These are phyloP conservation scores for Endocarpon pusillum DNA, from an alignment of 495 filamentous ascomycete species.

Conservation along the genomic window DNA sequence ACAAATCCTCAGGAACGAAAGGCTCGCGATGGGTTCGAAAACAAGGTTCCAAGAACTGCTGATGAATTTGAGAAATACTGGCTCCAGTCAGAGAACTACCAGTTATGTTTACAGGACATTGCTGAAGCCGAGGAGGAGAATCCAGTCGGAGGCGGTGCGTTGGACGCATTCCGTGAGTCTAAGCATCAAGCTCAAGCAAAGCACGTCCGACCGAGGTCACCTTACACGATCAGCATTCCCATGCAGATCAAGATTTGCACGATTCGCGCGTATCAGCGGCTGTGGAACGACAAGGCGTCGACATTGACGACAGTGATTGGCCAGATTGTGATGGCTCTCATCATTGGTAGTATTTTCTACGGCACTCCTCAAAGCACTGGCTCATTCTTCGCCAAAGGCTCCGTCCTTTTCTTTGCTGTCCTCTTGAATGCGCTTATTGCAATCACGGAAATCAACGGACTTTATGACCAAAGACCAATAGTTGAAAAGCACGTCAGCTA, in stretches of 20 bases:
- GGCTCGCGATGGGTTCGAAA: conserved; percentile 41
- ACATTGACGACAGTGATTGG: conserved; percentile 60
- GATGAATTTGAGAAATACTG: conserved; percentile 51
- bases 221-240: conserved; percentile 27
- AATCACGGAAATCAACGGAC: conserved; percentile 47
- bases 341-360: conserved; percentile 81
- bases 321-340: conserved; percentile 65
- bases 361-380: conserved; percentile 44
- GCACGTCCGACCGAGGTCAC: conserved; percentile 24
- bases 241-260: conserved; percentile 34
- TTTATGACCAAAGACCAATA: conserved; percentile 43
- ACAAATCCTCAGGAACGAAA: conserved; percentile 48
- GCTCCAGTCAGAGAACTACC: conserved; percentile 34
- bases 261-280: conserved; percentile 34
- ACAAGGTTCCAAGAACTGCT: conserved; percentile 47
- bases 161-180: conserved; percentile 17
- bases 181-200: conserved; percentile 24
- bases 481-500: conserved; percentile 49
- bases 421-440: conserved; percentile 77
- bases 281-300: conserved; percentile 61
- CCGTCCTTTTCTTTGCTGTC: conserved; percentile 83
- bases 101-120: conserved; percentile 32
- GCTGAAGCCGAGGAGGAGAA: conserved; percentile 24
- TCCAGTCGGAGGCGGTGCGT: conserved; percentile 18
- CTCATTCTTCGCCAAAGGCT: conserved; percentile 70